Evolutionary conservation across 768 basidiomycete genomes (phyloP).

Genomic region (Phanerodontia chrysosporium): DNA sequence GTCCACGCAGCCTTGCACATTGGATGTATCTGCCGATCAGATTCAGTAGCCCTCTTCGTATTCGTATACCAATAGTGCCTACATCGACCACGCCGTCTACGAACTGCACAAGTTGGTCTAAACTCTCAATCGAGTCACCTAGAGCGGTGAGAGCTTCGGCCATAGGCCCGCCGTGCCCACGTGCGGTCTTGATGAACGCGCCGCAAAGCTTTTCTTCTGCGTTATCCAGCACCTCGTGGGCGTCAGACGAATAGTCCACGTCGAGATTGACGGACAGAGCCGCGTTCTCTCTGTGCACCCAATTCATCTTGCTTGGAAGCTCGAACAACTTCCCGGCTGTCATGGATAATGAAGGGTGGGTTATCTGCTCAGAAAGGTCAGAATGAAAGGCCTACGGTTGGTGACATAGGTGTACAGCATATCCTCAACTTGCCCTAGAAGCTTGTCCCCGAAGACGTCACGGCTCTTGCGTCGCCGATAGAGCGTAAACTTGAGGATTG

Average conservation of each 20-base stretch:
- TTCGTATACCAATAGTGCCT: too few relatives aligned
- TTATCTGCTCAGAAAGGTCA: neutral
- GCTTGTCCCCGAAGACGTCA: neutral
- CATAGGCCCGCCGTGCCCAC: too few relatives aligned
- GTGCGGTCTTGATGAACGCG: neutral
- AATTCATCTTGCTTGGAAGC: neutral
- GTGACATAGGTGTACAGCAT: neutral
- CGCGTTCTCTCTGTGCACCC: neutral
- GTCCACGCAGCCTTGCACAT: constrained; percentile 11
- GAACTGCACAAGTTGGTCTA: constrained; percentile 3
- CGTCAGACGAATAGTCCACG: neutral
- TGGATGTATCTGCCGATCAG: constrained; percentile 1
- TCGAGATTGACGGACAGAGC: neutral
- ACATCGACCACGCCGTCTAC: constrained; percentile 1
- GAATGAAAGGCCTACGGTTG: neutral
- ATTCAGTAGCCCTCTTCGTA: neutral
- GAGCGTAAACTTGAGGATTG: neutral
- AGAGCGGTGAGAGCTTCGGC: neutral
- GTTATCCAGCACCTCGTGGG: neutral
- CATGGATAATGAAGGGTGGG: neutral
- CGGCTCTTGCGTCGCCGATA: neutral
- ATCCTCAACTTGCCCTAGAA: constrained; percentile 1
- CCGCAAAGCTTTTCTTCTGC: neutral
- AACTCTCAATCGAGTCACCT: neutral
- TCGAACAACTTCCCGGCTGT: neutral